Evolutionary conservation across 768 basidiomycete species (phyloP).

Genomic region (Amanita muscaria): DNA sequence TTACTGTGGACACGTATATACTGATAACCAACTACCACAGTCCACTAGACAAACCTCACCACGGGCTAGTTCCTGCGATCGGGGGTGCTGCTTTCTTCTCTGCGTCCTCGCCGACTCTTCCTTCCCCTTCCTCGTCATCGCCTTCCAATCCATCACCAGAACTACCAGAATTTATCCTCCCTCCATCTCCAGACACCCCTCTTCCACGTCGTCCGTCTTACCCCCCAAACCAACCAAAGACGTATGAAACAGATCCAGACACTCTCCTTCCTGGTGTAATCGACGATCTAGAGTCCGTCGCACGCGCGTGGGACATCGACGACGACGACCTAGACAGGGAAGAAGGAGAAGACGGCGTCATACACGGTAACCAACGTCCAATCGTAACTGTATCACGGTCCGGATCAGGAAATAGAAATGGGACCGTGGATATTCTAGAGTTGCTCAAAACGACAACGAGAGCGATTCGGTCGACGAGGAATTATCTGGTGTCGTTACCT

Average conservation of each 20-base stretch:
- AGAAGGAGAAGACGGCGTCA: background rate
- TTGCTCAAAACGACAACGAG: slow-evolving; percentile 73
- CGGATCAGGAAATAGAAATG: background rate
- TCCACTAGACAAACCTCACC: slow-evolving; percentile 40
- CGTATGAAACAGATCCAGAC: slow-evolving; percentile 68
- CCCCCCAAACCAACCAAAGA: slow-evolving; percentile 42
- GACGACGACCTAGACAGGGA: slow-evolving; percentile 2
- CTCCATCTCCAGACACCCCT: slow-evolving; percentile 59
- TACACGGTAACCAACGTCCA: background rate
- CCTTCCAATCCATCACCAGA: background rate
- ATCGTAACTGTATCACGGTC: slow-evolving; percentile 13
- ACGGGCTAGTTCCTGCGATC: slow-evolving; percentile 69
- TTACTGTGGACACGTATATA: background rate
- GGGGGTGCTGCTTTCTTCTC: slow-evolving; percentile 47
- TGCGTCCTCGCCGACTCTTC: slow-evolving; percentile 32
- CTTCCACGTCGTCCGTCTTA: slow-evolving; percentile 34
- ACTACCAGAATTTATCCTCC: slow-evolving; percentile 49
- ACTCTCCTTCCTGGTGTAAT: slow-evolving; percentile 69
- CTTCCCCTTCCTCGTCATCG: slow-evolving; percentile 4
- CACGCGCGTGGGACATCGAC: slow-evolving; percentile 53
- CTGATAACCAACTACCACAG: slow-evolving; percentile 13
- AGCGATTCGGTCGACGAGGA: slow-evolving; percentile 74
- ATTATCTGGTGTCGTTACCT: slow-evolving; percentile 76
- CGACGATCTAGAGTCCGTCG: slow-evolving; percentile 59
- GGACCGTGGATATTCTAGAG: slow-evolving; percentile 50